Evolutionary conservation across 495 filamentous ascomycete species (phyloP).

Genomic region (Penicillium cosmopolitanum): DNA sequence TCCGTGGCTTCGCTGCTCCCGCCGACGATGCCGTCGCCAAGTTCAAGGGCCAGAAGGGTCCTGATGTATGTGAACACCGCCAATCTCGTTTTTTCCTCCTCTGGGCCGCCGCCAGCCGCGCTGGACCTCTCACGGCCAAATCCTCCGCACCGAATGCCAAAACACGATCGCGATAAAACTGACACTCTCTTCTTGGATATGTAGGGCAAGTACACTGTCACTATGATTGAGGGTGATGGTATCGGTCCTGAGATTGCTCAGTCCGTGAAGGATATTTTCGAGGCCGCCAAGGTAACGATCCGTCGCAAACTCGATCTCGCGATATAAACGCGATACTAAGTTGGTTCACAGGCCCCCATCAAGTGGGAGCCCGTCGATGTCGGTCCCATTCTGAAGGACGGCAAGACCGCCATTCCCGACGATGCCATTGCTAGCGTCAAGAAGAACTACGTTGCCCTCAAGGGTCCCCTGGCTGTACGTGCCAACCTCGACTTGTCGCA

Average conservation of each 20-base stretch:
- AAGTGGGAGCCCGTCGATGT: constrained; percentile 98
- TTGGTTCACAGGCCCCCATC: constrained; percentile 75
- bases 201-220: constrained; percentile 93
- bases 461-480: constrained; percentile 93
- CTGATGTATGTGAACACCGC: constrained; percentile 64
- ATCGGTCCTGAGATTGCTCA: constrained; percentile 98
- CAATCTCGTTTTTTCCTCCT: constrained; percentile 26
- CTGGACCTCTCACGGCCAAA: constrained; percentile 9
- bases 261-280: constrained; percentile 96
- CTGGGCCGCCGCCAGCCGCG: constrained; percentile 30
- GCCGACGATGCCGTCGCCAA: constrained; percentile 79
- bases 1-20: constrained; percentile 55
- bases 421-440: constrained; percentile 88
- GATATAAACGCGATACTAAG: constrained; percentile 27
- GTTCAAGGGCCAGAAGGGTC: constrained; percentile 86
- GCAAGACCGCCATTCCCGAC: constrained; percentile 88
- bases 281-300: constrained; percentile 78
- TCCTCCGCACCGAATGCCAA: constrained; percentile 4
- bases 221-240: constrained; percentile 97
- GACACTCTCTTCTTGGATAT: constrained; percentile 13
- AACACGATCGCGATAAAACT: constrained; percentile 15
- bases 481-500: constrained; percentile 7
- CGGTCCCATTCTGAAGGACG: constrained; percentile 87
- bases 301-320: constrained; percentile 16
- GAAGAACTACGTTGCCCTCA: constrained; percentile 93